Conservation (phyloP, 768 basidiomycete species). For the Auriscalpium microsporum region DNA sequence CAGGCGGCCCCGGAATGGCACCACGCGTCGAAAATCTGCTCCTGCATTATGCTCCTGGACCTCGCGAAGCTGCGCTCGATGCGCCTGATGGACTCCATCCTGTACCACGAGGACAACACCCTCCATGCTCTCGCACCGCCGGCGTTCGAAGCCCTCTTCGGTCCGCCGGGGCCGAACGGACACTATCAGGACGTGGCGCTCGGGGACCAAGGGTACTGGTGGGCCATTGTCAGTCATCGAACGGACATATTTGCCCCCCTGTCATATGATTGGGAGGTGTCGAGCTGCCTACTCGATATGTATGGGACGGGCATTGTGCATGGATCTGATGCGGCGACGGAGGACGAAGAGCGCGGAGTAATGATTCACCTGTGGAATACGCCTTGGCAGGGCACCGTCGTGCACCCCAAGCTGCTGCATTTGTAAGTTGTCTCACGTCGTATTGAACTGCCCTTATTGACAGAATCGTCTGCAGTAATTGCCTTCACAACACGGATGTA, state of each 20-base stretch:
- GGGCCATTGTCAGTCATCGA: slow-evolving; percentile 40
- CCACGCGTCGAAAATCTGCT: slow-evolving; percentile 39
- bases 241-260: slow-evolving; percentile 35
- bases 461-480: slow-evolving; percentile 28
- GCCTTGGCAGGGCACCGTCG: slow-evolving; percentile 32
- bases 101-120: slow-evolving; percentile 26
- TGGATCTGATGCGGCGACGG: slow-evolving; percentile 30
- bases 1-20: slow-evolving; percentile 33
- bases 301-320: slow-evolving; percentile 30
- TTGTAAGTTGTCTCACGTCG: slow-evolving; percentile 29
- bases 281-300: slow-evolving; percentile 39
- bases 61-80: slow-evolving; percentile 33
- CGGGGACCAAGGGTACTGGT: slow-evolving; percentile 47
- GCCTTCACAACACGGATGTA: slow-evolving; percentile 31
- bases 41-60: slow-evolving; percentile 46
- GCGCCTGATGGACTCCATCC: slow-evolving; percentile 39
- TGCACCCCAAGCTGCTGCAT: slow-evolving; percentile 41
- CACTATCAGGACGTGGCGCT: slow-evolving; percentile 37
- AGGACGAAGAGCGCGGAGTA: slow-evolving; percentile 26
- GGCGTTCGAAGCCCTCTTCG: slow-evolving; percentile 37
- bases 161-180: slow-evolving; percentile 28
- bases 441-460: neutral
- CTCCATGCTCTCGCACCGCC: slow-evolving; percentile 30
- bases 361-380: slow-evolving; percentile 31
- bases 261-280: slow-evolving; percentile 39